Evolutionary conservation across 768 basidiomycete genomes (phyloP).

Genomic region (Mycena maculata): DNA sequence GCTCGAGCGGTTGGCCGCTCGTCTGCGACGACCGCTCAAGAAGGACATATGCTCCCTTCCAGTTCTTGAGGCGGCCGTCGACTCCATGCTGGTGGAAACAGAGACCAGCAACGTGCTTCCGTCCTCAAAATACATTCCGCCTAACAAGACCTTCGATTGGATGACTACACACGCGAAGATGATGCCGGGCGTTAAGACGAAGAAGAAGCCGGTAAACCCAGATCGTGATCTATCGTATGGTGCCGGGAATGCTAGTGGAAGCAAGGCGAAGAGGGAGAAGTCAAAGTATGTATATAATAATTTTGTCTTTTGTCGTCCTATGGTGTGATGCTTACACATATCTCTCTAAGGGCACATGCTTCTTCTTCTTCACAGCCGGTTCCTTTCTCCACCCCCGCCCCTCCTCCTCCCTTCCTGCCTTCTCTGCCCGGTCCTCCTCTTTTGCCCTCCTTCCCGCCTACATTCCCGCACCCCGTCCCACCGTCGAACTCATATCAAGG

Average conservation of each 20-base stretch:
- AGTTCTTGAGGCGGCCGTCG: constrained; percentile 3
- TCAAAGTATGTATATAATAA: not conserved
- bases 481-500: too few relatives aligned
- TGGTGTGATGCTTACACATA: too few relatives aligned
- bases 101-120: constrained; percentile 8
- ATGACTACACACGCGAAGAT: not conserved
- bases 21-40: not conserved
- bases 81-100: constrained; percentile 6
- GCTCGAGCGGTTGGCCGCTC: constrained; percentile 13
- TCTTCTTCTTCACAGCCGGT: too few relatives aligned
- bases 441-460: too few relatives aligned
- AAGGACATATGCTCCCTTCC: not conserved
- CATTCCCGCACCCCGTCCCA: too few relatives aligned
- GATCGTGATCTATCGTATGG: constrained; percentile 20
- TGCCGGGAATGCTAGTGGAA: constrained; percentile 7
- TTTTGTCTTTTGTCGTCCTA: too few relatives aligned
- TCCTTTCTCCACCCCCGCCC: too few relatives aligned
- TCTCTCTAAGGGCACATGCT: too few relatives aligned
- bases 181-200: constrained; percentile 20
- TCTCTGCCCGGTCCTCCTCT: too few relatives aligned
- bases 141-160: not conserved
- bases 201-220: not conserved
- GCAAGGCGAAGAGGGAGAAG: not conserved
- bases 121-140: not conserved
- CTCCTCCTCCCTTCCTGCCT: too few relatives aligned